Evolutionary conservation across 2,329 filamentous ascomycete genomes (phyloP), one percentile per base, ranked within the genome.

Genomic region (Hymenoscyphus fructigenus): DNA sequence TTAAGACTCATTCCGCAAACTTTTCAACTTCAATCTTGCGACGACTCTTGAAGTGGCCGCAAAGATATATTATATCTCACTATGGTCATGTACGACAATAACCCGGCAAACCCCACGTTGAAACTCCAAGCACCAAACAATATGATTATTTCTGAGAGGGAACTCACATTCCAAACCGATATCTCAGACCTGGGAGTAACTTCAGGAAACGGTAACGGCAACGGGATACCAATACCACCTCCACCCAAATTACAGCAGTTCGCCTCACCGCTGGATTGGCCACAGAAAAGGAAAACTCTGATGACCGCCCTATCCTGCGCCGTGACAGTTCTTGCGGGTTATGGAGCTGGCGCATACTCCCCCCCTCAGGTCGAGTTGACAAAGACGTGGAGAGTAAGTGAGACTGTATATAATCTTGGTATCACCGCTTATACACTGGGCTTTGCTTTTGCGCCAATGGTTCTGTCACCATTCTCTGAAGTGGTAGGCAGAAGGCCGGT

Each of bases 401-500:
- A 81, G 10, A 82, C 90, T n/a, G 88, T 87, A 1, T 84, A 88
- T n/a, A 80, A 90, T 5, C 81, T 88, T 1, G 92, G 92, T 38
- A 91, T 97, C 66, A 96, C 93, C 0, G 85, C 87, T 0, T 97
- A 95, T 76, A 95, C 91, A 57, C 73, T 84, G 38, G 93, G 93
- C 3, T 97, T 97, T 70, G 92, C 85, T 0, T 77, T 93, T 28
- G 90, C 91, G 0, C 93, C 93, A 0, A 97, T 97, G 93, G 82
- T 92, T 0, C 83, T 97, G 0, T 93, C 93, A 0, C 93, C 93
- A 0, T 89, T 97, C 69, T 92, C 89, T 0, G 93, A 97, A 78
- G 89, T 96, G 75, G 92, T 95, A 77, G 93, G 93, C 3, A 86
- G 93, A 2, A 88, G 91, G 63, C 91, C 93, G 0, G 91, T 96